phyloP scores from a whole-genome alignment of 768 basidiomycete species.

The Mycena filopes region DNA sequence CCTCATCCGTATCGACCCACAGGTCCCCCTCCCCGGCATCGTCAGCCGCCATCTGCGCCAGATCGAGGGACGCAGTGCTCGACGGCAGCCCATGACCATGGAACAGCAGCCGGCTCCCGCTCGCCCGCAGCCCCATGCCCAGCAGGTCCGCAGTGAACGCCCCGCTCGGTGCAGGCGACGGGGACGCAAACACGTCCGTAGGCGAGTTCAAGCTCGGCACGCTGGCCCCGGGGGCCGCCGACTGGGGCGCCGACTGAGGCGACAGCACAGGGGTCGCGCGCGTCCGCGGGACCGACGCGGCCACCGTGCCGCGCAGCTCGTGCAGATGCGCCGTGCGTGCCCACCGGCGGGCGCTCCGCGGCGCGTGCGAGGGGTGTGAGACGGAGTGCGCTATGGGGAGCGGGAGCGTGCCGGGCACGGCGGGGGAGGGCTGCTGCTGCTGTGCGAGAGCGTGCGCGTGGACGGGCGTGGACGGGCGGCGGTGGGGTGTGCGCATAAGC shows the following conservation, averaged over 20 bases:
- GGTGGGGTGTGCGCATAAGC: conserved; percentile 24
- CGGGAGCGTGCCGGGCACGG: background rate
- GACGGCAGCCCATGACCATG: conserved; percentile 6
- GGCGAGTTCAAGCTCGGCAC: conserved; percentile 10
- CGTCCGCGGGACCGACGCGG: background rate
- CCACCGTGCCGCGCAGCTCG: conserved; percentile 48
- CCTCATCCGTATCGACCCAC: conserved; percentile 36
- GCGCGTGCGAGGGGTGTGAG: conserved; percentile 31
- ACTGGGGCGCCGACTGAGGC: background rate
- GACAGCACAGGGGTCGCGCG: background rate
- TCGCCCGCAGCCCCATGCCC: too few species aligned
- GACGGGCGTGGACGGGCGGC: conserved; percentile 30
- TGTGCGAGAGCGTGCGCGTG: conserved; percentile 3
- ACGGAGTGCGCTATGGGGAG: conserved; percentile 24
- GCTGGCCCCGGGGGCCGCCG: conserved; percentile 1
- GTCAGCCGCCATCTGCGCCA: background rate
- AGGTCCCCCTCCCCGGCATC: conserved; percentile 18
- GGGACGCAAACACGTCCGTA: conserved; percentile 25
- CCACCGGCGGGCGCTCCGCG: conserved; percentile 51
- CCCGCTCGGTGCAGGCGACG: conserved; percentile 7
- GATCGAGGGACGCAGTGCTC: background rate
- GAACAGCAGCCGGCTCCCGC: conserved; percentile 3
- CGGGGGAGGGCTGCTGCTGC: conserved; percentile 2
- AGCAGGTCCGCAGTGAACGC: too few species aligned
- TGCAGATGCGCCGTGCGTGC: conserved; percentile 63